A percentile compares a stretch with the other conserved stretches of the same genome.
These are phyloP conservation scores for grape (Vitis vinifera) DNA, from an alignment of 164 flowering plant genomes.

Conservation along the genomic window ASM3070453v1 NC_081822.1:5651501-5652000, in stretches of 20 bases:
- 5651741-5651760: no score
- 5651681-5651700: neutral
- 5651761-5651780: neutral
- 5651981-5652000: no score
- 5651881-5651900: neutral
- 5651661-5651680: neutral
- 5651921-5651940: neutral
- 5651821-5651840: neutral
- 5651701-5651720: neutral
- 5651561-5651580: constrained; percentile 58
- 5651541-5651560: constrained; percentile 60
- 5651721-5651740: no score
- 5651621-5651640: constrained; percentile 46
- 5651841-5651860: neutral
- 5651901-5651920: neutral
- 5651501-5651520: constrained; percentile 32
- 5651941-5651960: neutral
- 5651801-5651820: neutral
- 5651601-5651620: constrained; percentile 67
- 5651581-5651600: constrained; percentile 40
- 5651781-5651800: neutral
- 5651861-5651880: neutral
- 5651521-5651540: constrained; percentile 68
- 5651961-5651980: neutral
- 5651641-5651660: constrained; percentile 55